Evolutionary conservation across 2,329 filamentous ascomycete species (phyloP), one percentile per base, ranked within the genome.

Genomic region (Lasiodiplodia gonubiensis): DNA sequence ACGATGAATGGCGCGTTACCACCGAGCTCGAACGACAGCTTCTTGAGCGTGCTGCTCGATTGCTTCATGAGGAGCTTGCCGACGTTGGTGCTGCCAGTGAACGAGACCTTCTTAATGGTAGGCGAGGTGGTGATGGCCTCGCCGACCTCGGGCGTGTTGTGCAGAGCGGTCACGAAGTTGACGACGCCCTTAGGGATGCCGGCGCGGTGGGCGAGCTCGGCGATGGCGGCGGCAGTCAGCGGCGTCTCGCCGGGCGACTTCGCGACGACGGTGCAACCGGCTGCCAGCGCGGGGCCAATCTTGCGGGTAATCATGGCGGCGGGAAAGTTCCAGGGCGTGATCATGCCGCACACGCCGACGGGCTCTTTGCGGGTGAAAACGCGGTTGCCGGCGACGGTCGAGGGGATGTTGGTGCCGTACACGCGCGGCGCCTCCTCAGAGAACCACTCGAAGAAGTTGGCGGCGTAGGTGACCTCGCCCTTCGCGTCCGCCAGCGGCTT

Each of bases 1-100:
- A 98, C 93, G 71, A 98, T 97, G 77, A 97, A 97, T 1, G 94
- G 94, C 0, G 94, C 92, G 78, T 98, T 98, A 57, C 94, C 95
- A 66, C 94, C 94, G 1, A 98, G 90, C 78, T 98, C 94, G 78
- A 97, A 91, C 0, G 92, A 95, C 1, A 92, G 83, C 76, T 92
- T 92, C 86, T 98, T 98, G 33, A 93, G 82, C 0, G 93, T 97
- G 49, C 87, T 86, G 0, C 93, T 88, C 12, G 91, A 90, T 80
- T 97, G 94, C 82, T 92, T 91, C 93, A 97, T 97, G 66, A 99
- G 87, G 81, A 97, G 80, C 71, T 86, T 88, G 27, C 88, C 88
- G 4, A 90, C 88, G 53, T 83, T 83, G 0, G 88, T 90, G 39
- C 84, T 87, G 60, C 95, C 95, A 0, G 95, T 98, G 79, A 99